phyloP scores from a whole-genome alignment of 2,329 filamentous ascomycete species.

The Remersonia thermophila region DNA sequence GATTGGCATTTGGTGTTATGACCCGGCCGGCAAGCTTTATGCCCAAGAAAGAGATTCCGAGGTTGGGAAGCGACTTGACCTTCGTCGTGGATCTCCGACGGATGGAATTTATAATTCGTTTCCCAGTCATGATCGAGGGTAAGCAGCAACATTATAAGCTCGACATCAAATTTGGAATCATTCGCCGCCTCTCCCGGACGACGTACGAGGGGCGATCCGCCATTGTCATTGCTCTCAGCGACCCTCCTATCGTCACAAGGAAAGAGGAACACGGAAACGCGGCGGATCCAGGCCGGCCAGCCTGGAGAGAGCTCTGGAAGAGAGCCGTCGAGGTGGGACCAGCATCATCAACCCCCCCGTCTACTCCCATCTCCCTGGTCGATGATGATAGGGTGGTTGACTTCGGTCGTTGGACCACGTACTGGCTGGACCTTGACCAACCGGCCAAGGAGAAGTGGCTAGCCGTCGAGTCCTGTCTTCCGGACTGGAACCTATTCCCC shows the following conservation, averaged over 20 bases:
- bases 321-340: conserved; percentile 35
- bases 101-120: conserved; percentile 22
- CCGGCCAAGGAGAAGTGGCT: conserved; percentile 24
- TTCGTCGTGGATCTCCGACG: conserved; percentile 22
- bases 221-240: conserved; percentile 32
- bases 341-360: conserved; percentile 21
- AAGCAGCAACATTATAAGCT: conserved; percentile 25
- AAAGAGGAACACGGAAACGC: conserved; percentile 20
- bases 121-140: conserved; percentile 15
- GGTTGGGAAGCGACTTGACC: conserved; percentile 10
- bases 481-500: conserved; percentile 58
- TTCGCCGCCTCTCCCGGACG: conserved; percentile 24
- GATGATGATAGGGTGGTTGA: conserved; percentile 31
- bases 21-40: conserved; percentile 13
- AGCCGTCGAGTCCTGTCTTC: conserved; percentile 41
- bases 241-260: conserved; percentile 37
- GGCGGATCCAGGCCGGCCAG: conserved; percentile 6
- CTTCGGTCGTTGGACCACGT: conserved; percentile 45
- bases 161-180: conserved; percentile 31
- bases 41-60: conserved; percentile 8
- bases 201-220: conserved; percentile 7
- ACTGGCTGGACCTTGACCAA: conserved; percentile 32
- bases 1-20: conserved; percentile 15
- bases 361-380: conserved; percentile 28
- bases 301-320: conserved; percentile 36